phyloP scores from a whole-genome alignment of 2,329 filamentous ascomycete species.

The Eutypella sp. region DNA sequence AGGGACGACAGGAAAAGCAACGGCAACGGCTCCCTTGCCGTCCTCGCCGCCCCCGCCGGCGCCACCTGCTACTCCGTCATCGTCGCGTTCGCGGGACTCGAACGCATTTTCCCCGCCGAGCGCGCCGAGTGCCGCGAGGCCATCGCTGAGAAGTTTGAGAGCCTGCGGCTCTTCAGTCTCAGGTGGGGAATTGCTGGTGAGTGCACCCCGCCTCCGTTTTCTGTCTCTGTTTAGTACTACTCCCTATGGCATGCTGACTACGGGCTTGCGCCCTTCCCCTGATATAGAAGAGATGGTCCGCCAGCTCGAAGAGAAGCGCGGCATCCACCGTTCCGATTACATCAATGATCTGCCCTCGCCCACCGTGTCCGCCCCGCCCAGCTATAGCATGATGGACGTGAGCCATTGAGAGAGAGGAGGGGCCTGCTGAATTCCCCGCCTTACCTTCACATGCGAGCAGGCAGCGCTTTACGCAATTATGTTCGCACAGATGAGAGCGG shows the following conservation, averaged over 20 bases:
- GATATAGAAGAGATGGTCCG: constrained; percentile 27
- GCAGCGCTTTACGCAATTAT: too few species aligned
- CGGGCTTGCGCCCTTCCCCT: not conserved
- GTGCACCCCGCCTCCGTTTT: too few species aligned
- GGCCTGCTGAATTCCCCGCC: too few species aligned
- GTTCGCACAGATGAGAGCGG: too few species aligned
- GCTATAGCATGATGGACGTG: too few species aligned
- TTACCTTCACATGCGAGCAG: too few species aligned
- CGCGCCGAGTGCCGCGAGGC: constrained; percentile 18
- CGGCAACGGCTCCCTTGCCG: constrained; percentile 14
- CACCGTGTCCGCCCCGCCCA: too few species aligned
- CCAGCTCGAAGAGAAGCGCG: constrained; percentile 22
- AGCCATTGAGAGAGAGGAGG: too few species aligned
- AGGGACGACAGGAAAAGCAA: not conserved
- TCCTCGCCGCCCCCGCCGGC: constrained; percentile 25
- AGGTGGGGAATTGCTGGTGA: constrained; percentile 30
- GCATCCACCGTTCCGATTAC: constrained; percentile 22
- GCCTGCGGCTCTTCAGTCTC: constrained; percentile 26
- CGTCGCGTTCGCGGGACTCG: constrained; percentile 19
- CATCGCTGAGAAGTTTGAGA: constrained; percentile 29
- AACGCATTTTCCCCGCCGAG: constrained; percentile 26
- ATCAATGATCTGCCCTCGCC: too few species aligned
- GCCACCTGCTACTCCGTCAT: constrained; percentile 29
- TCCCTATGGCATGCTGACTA: too few species aligned
- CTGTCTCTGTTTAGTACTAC: not conserved